These are phyloP conservation scores for Echinochloa phyllopogon DNA, from an alignment of 176 grass and related monocot genomes.

Conservation along the genomic window DNA sequence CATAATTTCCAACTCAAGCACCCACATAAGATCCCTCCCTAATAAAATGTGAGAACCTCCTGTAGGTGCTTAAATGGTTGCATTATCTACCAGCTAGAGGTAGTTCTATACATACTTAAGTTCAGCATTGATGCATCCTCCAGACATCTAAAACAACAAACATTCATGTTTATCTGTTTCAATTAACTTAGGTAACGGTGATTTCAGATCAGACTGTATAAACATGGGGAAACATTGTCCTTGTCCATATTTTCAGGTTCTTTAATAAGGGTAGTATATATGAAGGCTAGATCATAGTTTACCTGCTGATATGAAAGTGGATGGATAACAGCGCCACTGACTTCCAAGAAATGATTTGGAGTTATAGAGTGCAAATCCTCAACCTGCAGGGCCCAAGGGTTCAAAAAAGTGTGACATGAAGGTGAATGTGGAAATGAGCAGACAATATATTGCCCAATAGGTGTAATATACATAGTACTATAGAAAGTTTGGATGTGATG, in stretches of 20 bases:
- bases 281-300: not conserved
- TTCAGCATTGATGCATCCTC: not conserved
- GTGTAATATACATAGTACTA: slow-evolving; percentile 10
- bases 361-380: slow-evolving; percentile 98
- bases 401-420: not conserved
- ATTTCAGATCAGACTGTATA: slow-evolving; percentile 9
- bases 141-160: slow-evolving; percentile 13
- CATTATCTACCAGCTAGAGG: not conserved
- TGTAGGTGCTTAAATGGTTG: slow-evolving; percentile 6
- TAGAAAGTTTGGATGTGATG: slow-evolving; percentile 16
- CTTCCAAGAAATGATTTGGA: slow-evolving; percentile 97
- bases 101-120: not conserved
- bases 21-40: not conserved
- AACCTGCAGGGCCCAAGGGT: slow-evolving; percentile 67
- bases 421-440: not conserved
- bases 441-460: not conserved
- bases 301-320: slow-evolving; percentile 99
- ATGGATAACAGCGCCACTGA: slow-evolving; percentile 93
- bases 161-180: slow-evolving; percentile 9
- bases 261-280: slow-evolving; percentile 1
- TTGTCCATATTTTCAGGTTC: not conserved
- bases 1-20: slow-evolving; percentile 9
- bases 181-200: slow-evolving; percentile 7
- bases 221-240: not conserved
- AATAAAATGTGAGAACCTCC: not conserved